Base-by-base conservation (phyloP, 1,284 basidiomycete genomes). In the Lentinula novae-zelandiae region DNA sequence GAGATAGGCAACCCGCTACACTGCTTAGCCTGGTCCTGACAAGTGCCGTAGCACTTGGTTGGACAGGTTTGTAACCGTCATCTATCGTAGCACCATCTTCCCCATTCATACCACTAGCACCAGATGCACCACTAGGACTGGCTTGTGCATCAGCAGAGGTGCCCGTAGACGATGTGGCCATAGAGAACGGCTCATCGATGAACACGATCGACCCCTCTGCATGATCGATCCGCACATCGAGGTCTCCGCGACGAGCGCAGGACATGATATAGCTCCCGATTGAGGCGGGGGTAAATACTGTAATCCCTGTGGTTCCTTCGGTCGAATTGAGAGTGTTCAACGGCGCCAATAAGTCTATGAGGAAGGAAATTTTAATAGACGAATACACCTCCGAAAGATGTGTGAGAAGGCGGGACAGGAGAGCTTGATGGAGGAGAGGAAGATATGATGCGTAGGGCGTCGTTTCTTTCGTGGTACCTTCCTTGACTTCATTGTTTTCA, bases 321-420 rank as follows among this genome's bases (percentile, higher is more conserved):
- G 27, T 27, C 27, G 27, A 27, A 27, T 27, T 27, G 27, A 15
- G 17, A 2, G 33, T n/a, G 33, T 9, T 39, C 34, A 36, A 17
- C 0, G 94, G 92, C 17, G 81, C 80, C 64, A 92, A 87, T 65
- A 98, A 85, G 38, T 86, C 81, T 57, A 93, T 82, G 48, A 97
- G 79, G 67, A 88, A 87, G 63, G 78, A 77, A 63, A 96, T 85
- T 68, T 89, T 90, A 78, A 99, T 89, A 9, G 90, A 89, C 54
- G 91, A 91, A 77, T 99, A 98, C 17, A 99, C 92, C 73, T 98
- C 92, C 6, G 93, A 92, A 58, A 98, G 88, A 75, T 97, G 94
- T 60, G 90, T 90, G 67, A 99, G 89, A n/a, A 99, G 84, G 40
- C 95, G 90, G 4, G 95, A 95, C 64, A 98, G 87, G 31, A 98